A percentile compares a stretch with the other conserved stretches of the same genome.
Evolutionary conservation across 805 yeast genomes (phyloP).

Genomic region (Wickerhamiella sergipiensis): DNA sequence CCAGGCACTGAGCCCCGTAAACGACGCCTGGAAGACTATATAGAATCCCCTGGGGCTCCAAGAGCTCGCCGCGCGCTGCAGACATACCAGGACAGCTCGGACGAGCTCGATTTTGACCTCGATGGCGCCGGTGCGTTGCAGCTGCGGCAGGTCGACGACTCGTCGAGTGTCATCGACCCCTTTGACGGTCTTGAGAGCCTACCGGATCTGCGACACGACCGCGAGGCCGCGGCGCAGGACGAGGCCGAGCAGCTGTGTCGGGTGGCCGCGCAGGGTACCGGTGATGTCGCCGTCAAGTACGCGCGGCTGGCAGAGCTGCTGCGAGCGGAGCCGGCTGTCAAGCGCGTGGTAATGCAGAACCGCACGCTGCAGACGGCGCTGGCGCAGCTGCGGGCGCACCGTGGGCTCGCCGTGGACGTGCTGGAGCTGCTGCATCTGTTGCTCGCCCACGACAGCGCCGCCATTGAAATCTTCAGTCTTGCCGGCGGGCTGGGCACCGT

Average conservation of each 20-base stretch:
- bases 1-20: too few species aligned
- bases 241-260: conserved; percentile 13
- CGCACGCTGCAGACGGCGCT: conserved; percentile 3
- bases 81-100: neutral
- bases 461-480: conserved; percentile 13
- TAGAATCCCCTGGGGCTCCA: too few species aligned
- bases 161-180: too few species aligned
- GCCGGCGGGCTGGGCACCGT: conserved; percentile 17
- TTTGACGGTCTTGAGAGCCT: conserved; percentile 29
- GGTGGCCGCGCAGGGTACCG: neutral
- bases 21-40: too few species aligned
- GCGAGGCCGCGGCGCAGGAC: conserved; percentile 12
- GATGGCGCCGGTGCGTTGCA: too few species aligned
- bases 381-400: neutral
- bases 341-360: conserved; percentile 6
- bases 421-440: conserved; percentile 11
- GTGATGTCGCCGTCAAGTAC: conserved; percentile 8
- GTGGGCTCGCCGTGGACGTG: conserved; percentile 4
- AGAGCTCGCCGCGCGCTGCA: too few species aligned
- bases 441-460: conserved; percentile 6
- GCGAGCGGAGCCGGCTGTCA: conserved; percentile 12
- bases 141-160: too few species aligned
- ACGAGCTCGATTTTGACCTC: conserved; percentile 1
- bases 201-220: conserved; percentile 20
- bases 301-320: conserved; percentile 14